Conservation (phyloP, 1,284 basidiomycete genomes). For the Rhodotorula sp. region DNA sequence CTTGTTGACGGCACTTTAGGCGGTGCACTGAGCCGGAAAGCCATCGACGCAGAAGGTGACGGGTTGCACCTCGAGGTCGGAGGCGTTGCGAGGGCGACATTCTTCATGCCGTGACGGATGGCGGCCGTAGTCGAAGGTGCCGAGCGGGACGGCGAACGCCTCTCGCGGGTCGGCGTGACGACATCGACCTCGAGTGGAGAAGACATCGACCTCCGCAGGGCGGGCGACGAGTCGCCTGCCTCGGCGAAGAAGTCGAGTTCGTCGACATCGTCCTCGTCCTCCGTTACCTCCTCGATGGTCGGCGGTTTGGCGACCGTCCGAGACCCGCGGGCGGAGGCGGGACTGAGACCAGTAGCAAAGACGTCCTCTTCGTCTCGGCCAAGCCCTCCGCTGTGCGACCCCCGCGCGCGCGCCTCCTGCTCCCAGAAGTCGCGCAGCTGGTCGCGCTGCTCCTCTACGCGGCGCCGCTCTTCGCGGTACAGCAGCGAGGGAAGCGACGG, state of each 20-base stretch:
- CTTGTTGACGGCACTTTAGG: not conserved
- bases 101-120: not conserved
- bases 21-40: not conserved
- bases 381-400: not conserved
- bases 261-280: constrained; percentile 4
- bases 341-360: too few relatives aligned
- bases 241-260: constrained; percentile 8
- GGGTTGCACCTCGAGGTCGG: not conserved
- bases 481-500: constrained; percentile 8
- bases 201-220: not conserved
- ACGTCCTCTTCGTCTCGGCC: not conserved
- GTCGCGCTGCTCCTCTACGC: constrained; percentile 5
- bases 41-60: not conserved
- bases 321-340: not conserved
- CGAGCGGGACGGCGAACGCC: not conserved
- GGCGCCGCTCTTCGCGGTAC: constrained; percentile 19
- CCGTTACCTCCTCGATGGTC: not conserved
- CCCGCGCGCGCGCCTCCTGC: constrained; percentile 10
- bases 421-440: constrained; percentile 15
- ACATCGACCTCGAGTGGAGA: not conserved
- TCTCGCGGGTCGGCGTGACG: not conserved
- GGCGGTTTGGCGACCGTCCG: not conserved
- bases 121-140: constrained; percentile 1
- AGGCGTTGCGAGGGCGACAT: not conserved
- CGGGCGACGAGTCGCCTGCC: not conserved